Conservation (phyloP, 345 rosid species). For the Lepidium africanum region DNA sequence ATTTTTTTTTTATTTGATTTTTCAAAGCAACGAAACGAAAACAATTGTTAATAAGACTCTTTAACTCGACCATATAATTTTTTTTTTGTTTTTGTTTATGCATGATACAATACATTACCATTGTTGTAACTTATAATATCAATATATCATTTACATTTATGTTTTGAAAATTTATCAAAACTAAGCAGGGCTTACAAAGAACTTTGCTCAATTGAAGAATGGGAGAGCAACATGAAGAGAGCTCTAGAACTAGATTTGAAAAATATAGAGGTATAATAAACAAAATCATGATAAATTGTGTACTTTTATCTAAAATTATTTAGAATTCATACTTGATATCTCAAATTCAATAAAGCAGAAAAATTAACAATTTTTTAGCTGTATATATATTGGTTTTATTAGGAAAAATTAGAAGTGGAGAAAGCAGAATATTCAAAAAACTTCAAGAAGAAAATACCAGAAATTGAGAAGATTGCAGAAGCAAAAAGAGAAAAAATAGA, state of each 20-base stretch:
- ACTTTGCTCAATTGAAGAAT: constrained; percentile 38
- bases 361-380: neutral
- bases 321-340: neutral
- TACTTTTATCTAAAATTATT: too few species aligned
- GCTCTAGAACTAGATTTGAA: constrained; percentile 41
- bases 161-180: neutral
- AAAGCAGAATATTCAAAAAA: constrained; percentile 48
- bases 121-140: neutral
- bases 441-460: constrained; percentile 50
- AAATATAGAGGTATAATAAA: constrained; percentile 47
- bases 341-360: neutral
- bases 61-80: neutral
- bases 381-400: neutral
- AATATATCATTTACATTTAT: neutral
- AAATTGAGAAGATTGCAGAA: constrained; percentile 52
- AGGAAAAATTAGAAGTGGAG: constrained; percentile 61
- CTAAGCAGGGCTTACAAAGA: constrained; percentile 50
- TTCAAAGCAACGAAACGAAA: too few species aligned
- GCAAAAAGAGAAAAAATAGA: constrained; percentile 53
- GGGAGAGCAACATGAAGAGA: constrained; percentile 66
- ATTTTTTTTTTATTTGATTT: too few species aligned
- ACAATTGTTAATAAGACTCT: too few species aligned
- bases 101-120: neutral
- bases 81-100: neutral
- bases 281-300: neutral